A percentile compares a stretch with the other conserved stretches of the same genome.
Conservation (phyloP, 306 rosid genomes). For the Cajanus cajan region DNA sequence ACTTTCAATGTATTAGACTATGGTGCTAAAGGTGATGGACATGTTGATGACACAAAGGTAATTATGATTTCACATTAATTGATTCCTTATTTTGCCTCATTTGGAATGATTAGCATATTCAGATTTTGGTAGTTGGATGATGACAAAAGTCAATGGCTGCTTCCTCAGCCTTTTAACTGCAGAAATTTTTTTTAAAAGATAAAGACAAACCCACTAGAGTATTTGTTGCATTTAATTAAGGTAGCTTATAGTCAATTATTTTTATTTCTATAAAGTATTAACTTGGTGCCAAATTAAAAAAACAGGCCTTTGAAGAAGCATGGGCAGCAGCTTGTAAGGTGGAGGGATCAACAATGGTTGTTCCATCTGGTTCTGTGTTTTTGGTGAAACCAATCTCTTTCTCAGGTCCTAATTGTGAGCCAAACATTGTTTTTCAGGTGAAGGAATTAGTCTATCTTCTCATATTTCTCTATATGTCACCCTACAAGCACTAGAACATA, state of each 20-base stretch:
- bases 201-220: neutral
- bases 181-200: too few species aligned
- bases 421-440: conserved; percentile 71
- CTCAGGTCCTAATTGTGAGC: conserved; percentile 52
- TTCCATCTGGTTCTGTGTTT: conserved; percentile 73
- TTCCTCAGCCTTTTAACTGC: neutral
- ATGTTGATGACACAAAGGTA: conserved; percentile 74
- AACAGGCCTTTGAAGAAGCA: conserved; percentile 65
- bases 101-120: neutral
- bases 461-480: neutral
- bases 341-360: conserved; percentile 54
- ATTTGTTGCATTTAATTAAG: neutral
- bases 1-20: conserved; percentile 60
- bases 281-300: neutral
- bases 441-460: neutral
- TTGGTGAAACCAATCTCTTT: conserved; percentile 62
- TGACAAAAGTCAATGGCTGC: conserved; percentile 9
- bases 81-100: neutral
- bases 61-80: neutral
- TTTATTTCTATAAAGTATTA: neutral
- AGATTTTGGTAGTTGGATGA: neutral
- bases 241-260: too few species aligned
- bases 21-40: conserved; percentile 88
- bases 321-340: conserved; percentile 76
- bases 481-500: neutral